These are phyloP conservation scores for Cercophora samala DNA, from an alignment of 495 filamentous ascomycete genomes.

Conservation along the genomic window DNA sequence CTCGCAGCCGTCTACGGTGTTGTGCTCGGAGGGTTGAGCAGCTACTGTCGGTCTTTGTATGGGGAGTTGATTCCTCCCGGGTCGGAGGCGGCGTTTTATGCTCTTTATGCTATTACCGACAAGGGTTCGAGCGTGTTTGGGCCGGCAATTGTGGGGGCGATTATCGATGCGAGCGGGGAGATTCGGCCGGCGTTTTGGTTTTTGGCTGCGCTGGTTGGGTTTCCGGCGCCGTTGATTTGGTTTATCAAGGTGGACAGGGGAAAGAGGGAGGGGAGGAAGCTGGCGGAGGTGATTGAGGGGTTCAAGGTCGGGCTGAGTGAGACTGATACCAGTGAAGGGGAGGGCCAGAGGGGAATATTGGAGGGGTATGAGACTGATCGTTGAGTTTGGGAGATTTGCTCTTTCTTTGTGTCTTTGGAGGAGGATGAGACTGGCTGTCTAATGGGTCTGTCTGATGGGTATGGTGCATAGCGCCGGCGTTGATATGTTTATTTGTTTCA, in stretches of 20 bases:
- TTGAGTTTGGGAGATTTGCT: conserved; percentile 6
- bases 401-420: conserved; percentile 23
- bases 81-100: conserved; percentile 93
- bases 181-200: conserved; percentile 95
- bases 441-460: background rate
- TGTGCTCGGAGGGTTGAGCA: conserved; percentile 87
- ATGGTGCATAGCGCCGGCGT: conserved; percentile 45
- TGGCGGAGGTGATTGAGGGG: conserved; percentile 65
- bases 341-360: conserved; percentile 33
- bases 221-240: conserved; percentile 80
- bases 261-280: conserved; percentile 67
- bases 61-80: conserved; percentile 91
- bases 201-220: conserved; percentile 72
- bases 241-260: conserved; percentile 89
- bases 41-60: conserved; percentile 89
- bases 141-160: conserved; percentile 85
- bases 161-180: conserved; percentile 84
- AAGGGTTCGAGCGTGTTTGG: conserved; percentile 95
- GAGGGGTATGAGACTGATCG: conserved; percentile 34
- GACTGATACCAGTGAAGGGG: conserved; percentile 28
- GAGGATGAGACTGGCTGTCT: background rate
- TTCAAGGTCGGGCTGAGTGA: conserved; percentile 36
- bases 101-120: conserved; percentile 94
- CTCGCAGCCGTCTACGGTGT: conserved; percentile 88
- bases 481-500: conserved; percentile 8